phyloP scores from a whole-genome alignment of 345 rosid genomes.

The Gossypium longicalyx region DNA sequence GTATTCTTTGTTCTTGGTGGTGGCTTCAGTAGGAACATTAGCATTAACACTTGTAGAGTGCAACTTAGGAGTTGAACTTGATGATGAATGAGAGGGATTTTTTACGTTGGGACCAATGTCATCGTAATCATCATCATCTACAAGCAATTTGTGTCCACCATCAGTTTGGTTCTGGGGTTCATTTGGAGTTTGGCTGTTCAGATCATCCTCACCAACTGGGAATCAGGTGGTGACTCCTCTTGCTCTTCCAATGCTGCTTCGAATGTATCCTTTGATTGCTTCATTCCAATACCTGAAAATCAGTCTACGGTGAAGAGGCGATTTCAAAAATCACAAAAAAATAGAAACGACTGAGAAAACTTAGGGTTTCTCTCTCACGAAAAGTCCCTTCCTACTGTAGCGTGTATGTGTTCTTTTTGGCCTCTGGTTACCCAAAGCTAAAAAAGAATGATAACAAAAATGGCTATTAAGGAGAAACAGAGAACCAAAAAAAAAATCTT shows the following conservation, averaged over 20 bases:
- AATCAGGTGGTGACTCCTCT: conserved; percentile 62
- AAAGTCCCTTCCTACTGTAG: too few species aligned
- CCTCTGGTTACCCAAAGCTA: too few species aligned
- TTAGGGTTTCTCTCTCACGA: too few species aligned
- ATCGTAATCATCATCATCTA: conserved; percentile 21
- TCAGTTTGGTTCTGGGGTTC: conserved; percentile 23
- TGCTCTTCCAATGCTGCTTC: conserved; percentile 85
- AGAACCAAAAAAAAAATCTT: too few species aligned
- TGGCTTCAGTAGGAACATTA: not conserved
- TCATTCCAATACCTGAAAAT: conserved; percentile 35
- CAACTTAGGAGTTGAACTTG: conserved; percentile 18
- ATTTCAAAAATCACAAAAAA: too few species aligned
- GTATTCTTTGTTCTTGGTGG: conserved; percentile 49
- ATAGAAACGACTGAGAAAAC: too few species aligned
- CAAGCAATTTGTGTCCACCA: conserved; percentile 15
- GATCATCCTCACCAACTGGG: conserved; percentile 46
- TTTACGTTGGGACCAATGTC: conserved; percentile 21
- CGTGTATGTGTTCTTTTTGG: too few species aligned
- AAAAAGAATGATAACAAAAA: too few species aligned
- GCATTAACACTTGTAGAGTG: conserved; percentile 8
- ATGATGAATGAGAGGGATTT: conserved; percentile 24
- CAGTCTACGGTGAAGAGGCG: too few species aligned
- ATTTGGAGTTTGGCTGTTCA: conserved; percentile 22
- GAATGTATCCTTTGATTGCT: conserved; percentile 83
- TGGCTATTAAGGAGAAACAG: too few species aligned